phyloP scores from a whole-genome alignment of 495 filamentous ascomycete genomes.

The Talaromyces stipitatus region DNA sequence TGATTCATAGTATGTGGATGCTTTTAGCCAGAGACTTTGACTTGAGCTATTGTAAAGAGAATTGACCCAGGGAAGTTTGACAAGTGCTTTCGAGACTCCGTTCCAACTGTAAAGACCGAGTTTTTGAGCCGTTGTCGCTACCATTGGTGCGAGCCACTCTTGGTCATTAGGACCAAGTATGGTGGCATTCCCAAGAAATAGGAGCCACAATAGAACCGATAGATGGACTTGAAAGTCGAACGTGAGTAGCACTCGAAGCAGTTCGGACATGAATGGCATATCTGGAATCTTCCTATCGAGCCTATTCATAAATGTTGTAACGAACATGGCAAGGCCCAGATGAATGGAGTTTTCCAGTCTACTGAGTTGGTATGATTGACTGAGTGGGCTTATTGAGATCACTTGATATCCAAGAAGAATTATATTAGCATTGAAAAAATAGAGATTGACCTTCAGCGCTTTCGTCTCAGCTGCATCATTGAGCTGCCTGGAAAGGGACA shows the following conservation, averaged over 20 bases:
- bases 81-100: background rate
- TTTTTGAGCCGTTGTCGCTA: background rate
- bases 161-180: background rate
- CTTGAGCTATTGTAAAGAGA: background rate
- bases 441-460: background rate
- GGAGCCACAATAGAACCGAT: background rate
- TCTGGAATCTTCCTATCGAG: background rate
- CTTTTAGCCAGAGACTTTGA: background rate
- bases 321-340: background rate
- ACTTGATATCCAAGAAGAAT: background rate
- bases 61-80: background rate
- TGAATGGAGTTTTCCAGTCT: conserved; percentile 1
- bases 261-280: background rate
- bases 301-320: background rate
- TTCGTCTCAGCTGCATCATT: background rate
- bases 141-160: background rate
- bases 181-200: background rate
- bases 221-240: background rate
- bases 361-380: background rate
- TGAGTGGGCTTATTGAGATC: background rate
- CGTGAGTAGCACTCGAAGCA: background rate
- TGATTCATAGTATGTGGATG: background rate
- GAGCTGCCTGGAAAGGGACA: background rate
- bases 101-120: background rate
- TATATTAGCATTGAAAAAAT: background rate